Evolutionary conservation across 2,329 filamentous ascomycete species (phyloP).

Genomic region (Colletotrichum orchidophilum): DNA sequence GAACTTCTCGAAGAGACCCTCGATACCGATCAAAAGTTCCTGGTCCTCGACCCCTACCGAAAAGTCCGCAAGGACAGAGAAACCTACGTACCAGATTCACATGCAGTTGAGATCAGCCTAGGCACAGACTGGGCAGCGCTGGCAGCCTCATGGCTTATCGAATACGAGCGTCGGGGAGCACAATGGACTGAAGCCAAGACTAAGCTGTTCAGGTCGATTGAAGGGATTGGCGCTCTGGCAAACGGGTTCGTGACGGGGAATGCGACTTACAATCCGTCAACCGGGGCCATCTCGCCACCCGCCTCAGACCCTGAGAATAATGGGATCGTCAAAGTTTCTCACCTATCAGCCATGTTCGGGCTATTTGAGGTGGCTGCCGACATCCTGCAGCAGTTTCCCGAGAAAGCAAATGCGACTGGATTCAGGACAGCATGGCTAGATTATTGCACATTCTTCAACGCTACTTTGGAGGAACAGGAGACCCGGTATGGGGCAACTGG

Average conservation of each 20-base stretch:
- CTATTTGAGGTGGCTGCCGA: slow-evolving; percentile 66
- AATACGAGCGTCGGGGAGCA: background rate
- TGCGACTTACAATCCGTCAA: background rate
- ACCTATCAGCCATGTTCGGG: slow-evolving; percentile 67
- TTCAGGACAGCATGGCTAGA: background rate
- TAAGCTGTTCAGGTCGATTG: background rate
- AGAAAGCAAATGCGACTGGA: background rate
- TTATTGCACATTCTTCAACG: background rate
- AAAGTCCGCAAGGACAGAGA: background rate
- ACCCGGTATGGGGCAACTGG: background rate
- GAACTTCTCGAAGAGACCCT: background rate
- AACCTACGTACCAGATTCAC: background rate
- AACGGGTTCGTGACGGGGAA: background rate
- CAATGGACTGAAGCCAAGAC: background rate
- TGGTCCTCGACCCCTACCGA: background rate
- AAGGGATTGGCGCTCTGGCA: background rate
- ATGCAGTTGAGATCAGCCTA: background rate
- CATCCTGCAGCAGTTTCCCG: background rate
- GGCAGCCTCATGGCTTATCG: background rate
- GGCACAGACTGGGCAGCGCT: background rate
- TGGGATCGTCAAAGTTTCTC: slow-evolving; percentile 51
- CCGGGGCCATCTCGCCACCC: background rate
- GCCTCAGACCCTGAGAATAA: background rate
- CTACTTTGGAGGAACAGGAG: background rate
- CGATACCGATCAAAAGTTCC: background rate